Evolutionary conservation across 495 filamentous ascomycete species (phyloP), one percentile per base, ranked within the genome.

Genomic region (Articulospora tetracladia): DNA sequence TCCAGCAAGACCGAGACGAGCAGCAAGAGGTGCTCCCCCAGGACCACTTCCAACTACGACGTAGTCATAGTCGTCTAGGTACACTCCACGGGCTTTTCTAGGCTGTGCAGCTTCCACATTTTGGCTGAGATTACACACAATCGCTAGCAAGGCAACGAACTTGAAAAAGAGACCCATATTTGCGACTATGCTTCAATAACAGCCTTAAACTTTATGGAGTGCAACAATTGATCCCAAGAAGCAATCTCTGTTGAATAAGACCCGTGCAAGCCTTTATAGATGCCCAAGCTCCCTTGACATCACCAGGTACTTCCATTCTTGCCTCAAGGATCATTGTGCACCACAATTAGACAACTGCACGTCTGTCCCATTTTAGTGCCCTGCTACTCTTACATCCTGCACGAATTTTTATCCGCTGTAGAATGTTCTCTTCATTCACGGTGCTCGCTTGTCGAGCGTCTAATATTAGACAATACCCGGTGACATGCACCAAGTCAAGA

Each of bases 41-140:
- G 86, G 81, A 25, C 86, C 86, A 26, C 78, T 82, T 30, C 86
- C 86, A 0, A 88, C 81, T 20, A 89, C 77, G 53, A 89, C 77
- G 69, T 87, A 89, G 61, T 88, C 86, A 65, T 86, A 87, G 10
- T 17, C 39, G 17, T 44, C 39, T 17, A 44, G 15, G 3, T 11
- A 7, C 4, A 44, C 15, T 3, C 11, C 39, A 11, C 39, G 10
- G 4, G 39, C 3, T 17, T 44, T 44, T 17, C n/a, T 44, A 17
- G n/a, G 17, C 3, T 17, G 39, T 3, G 39, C 39, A n/a, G 7
- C 39, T 44, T 44, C 39, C 3, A 44, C 39, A 7, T n/a, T 44
- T 19, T 44, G 7, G 39, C 39, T n/a, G 17, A 44, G 39, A 19
- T 7, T 19, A 19, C 4, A 44, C 8, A 44, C 11, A 17, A 19